Base-by-base conservation (phyloP, 2,329 filamentous ascomycete species). In the Cladosporium sp. region DNA sequence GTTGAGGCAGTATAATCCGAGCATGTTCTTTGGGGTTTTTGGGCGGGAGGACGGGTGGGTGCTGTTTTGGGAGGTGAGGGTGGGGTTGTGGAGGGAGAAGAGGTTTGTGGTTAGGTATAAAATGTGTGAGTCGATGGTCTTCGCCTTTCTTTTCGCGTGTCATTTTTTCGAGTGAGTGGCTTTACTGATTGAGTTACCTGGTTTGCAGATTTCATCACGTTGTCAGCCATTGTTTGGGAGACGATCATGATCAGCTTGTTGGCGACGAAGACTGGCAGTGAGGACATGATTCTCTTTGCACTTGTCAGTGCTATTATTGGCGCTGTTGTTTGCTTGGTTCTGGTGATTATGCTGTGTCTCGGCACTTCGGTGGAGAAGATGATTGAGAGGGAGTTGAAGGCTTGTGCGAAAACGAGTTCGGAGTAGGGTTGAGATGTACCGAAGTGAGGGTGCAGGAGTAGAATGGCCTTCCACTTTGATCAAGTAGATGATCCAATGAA, bases 31-130 rank as follows among this genome's bases (percentile, higher is more conserved):
- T 2, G 48, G 54, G 3, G 46, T 59, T 4, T 55, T 59, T 25
- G 56, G 54, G 12, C 3, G 25, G 3, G 51, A 57, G 35, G 51
- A 57, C 19, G 54, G 50, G 2, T 58, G 56, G 56, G 48, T 55
- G 27, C 27, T 58, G 3, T 58, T 53, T 47, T 50, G 53, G 29
- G 56, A 55, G 19, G 43, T 52, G 5, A 43, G 50, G 13, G 4
- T 53, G 7, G 35, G 43, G 4, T 30, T 49, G 22, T 36, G 29
- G 25, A 38, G 43, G 16, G 41, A 50, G 27, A 32, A 32, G 30
- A n/a, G 9, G 22, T 27, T 27, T 27, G 22, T 27, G 4, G 22
- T 27, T 27, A 27, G 22, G 22, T 27, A 27, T 27, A 27, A 27
- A 9, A 9, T 27, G 4, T 27, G 22, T 27, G 22, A 27, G 22